Evolutionary conservation across 495 filamentous ascomycete genomes (phyloP).

Genomic region (Aeminium ludgeri): DNA sequence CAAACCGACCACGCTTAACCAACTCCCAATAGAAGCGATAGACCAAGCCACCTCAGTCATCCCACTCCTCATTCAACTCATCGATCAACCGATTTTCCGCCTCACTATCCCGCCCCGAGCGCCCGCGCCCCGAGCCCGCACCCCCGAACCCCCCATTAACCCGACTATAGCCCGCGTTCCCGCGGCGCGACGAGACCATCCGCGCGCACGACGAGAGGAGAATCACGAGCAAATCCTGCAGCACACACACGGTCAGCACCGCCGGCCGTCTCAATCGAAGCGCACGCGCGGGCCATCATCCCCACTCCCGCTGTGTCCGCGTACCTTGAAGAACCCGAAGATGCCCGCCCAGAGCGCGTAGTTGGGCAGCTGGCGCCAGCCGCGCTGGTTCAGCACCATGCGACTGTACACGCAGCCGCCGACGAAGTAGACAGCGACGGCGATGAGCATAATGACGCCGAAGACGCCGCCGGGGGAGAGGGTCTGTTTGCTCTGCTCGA

Average conservation of each 20-base stretch:
- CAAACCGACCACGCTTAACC: neutral
- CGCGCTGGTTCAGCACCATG: slow-evolving; percentile 83
- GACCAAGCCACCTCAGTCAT: slow-evolving; percentile 18
- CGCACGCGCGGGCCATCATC: neutral
- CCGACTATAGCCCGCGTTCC: slow-evolving; percentile 35
- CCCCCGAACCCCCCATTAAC: slow-evolving; percentile 13
- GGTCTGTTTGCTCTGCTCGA: slow-evolving; percentile 40
- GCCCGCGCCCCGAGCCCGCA: slow-evolving; percentile 16
- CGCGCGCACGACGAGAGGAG: slow-evolving; percentile 57
- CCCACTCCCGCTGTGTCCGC: slow-evolving; percentile 19
- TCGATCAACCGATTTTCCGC: slow-evolving; percentile 91
- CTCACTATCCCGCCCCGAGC: slow-evolving; percentile 33
- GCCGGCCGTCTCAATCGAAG: neutral
- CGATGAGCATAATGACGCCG: slow-evolving; percentile 68
- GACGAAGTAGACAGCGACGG: slow-evolving; percentile 71
- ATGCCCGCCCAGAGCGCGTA: slow-evolving; percentile 87
- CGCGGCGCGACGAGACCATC: slow-evolving; percentile 43
- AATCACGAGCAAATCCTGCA: slow-evolving; percentile 69
- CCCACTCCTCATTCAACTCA: slow-evolving; percentile 83
- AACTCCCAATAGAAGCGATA: neutral
- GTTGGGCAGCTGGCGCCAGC: slow-evolving; percentile 92
- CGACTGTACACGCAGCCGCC: slow-evolving; percentile 93
- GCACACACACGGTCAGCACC: neutral
- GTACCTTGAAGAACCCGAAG: slow-evolving; percentile 65
- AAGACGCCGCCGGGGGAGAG: slow-evolving; percentile 81